Evolutionary conservation across 2,329 filamentous ascomycete species (phyloP).

Genomic region (Aspergillus felis): DNA sequence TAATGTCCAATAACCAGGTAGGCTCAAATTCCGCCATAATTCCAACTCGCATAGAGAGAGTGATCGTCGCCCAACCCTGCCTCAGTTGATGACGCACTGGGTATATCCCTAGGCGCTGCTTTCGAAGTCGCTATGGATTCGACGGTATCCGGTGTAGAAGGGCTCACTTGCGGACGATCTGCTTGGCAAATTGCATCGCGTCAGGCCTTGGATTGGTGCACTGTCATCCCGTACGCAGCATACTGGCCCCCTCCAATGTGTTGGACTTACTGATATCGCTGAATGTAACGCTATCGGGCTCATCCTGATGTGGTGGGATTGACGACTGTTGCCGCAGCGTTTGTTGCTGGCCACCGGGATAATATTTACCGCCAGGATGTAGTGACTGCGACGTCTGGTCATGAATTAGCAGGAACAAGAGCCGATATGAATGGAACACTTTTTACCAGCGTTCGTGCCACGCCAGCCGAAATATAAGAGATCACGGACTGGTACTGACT

Average conservation of each 20-base stretch:
- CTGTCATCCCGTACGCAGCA: slow-evolving; percentile 9
- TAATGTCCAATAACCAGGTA: slow-evolving; percentile 11
- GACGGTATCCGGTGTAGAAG: neutral
- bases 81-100: neutral
- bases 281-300: slow-evolving; percentile 3
- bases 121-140: neutral
- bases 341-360: slow-evolving; percentile 33
- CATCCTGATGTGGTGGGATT: neutral
- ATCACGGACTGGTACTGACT: slow-evolving; percentile 44
- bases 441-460: slow-evolving; percentile 37
- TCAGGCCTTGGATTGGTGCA: neutral
- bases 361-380: slow-evolving; percentile 46
- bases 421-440: slow-evolving; percentile 23
- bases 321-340: slow-evolving; percentile 8
- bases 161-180: neutral
- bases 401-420: slow-evolving; percentile 34
- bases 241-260: slow-evolving; percentile 8
- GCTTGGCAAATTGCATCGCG: neutral
- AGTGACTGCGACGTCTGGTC: slow-evolving; percentile 40
- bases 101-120: slow-evolving; percentile 1
- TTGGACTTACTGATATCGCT: slow-evolving; percentile 24
- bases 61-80: slow-evolving; percentile 6
- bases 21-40: slow-evolving; percentile 17
- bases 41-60: slow-evolving; percentile 12
- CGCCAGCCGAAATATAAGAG: slow-evolving; percentile 31